Evolutionary conservation across 2,329 filamentous ascomycete species (phyloP), one percentile per base, ranked within the genome.

Genomic region (Talaromyces pinophilus): DNA sequence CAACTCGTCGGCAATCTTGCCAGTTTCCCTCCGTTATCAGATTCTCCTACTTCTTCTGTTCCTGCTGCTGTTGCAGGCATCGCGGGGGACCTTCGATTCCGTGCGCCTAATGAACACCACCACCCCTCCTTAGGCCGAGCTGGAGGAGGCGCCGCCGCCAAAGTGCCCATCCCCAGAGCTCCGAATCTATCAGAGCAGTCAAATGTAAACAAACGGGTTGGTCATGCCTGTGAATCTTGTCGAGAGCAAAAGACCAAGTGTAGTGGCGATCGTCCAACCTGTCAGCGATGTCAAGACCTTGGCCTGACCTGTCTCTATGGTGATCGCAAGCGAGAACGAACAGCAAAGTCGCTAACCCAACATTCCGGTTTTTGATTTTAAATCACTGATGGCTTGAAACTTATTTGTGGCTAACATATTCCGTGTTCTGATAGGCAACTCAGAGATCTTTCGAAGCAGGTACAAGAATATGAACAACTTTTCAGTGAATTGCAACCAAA

Each of bases 191-290:
- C 40, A 46, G 65, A 67, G 55, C 62, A 55, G 46, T 62, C 65
- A 30, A 64, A 42, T 42, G 35, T 52, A 64, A 64, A 57, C 42
- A 64, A 74, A 62, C 75, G 77, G 38, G 75, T 77, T 48, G 76
- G 76, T 65, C 75, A 74, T 40, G 80, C 80, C 5, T 82, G 80
- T 65, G 80, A 82, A 69, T 78, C 78, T 63, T 82, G 80, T 68
- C 78, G 80, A 11, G 77, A 80, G 50, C 76, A 80, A 62, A 82
- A 82, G 70, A 80, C 79, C 64, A 82, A 82, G 72, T 82, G 80
- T 72, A 79, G 76, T 68, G 80, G 80, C 6, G 78, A 81, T 70
- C 77, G 76, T 48, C 80, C 80, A 38, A 72, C 72, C 35, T 82
- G 80, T 66, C 73, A 78, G 63, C 75, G 80, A 59, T 82, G 80